A percentile compares a stretch with the other conserved stretches of the same genome.
These are phyloP conservation scores for Aspergillus costaricaensis DNA, from an alignment of 2,329 filamentous ascomycete genomes.

Conservation along the genomic window DNA sequence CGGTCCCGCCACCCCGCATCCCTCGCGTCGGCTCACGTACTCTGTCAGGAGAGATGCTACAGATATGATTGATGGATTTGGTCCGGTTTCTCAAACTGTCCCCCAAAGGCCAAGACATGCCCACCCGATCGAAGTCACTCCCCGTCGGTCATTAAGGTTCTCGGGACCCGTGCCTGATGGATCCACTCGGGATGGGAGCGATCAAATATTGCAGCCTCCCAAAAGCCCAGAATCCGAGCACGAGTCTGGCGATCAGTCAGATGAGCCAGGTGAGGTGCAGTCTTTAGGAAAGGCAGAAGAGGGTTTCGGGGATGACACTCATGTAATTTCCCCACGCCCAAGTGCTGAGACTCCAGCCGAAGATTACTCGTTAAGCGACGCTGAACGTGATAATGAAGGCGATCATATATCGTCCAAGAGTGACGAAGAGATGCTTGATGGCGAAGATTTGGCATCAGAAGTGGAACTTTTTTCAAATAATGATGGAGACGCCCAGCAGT, in stretches of 20 bases:
- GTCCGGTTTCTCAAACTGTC: background rate
- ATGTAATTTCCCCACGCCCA: background rate
- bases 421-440: conserved; percentile 2
- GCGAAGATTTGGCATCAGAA: background rate
- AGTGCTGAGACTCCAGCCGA: background rate
- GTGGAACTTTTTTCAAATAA: conserved; percentile 14
- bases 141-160: background rate
- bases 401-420: background rate
- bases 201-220: background rate
- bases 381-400: background rate
- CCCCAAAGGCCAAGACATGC: background rate
- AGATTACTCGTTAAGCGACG: background rate
- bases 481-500: background rate
- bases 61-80: background rate
- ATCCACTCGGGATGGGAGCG: background rate
- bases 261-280: background rate
- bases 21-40: background rate
- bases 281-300: background rate
- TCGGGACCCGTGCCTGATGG: background rate
- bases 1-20: conserved; percentile 8
- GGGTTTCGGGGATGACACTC: background rate
- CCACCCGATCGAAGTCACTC: background rate
- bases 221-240: background rate
- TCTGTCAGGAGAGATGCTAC: background rate
- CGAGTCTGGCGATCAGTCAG: background rate